These are phyloP conservation scores for Ogataea parapolymorpha DNA, from an alignment of 805 yeast species.

Conservation along the genomic window DNA sequence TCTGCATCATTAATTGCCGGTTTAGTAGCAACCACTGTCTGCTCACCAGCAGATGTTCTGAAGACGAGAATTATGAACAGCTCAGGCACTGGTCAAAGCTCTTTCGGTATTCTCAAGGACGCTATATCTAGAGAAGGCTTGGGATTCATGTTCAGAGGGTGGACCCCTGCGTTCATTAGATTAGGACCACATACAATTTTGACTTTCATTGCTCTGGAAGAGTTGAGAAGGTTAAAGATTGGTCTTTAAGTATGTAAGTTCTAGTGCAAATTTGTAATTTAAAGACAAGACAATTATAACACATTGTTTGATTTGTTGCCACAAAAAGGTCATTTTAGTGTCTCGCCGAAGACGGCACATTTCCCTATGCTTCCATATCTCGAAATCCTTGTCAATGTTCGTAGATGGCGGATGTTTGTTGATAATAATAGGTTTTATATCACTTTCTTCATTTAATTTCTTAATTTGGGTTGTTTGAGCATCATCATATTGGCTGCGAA, in stretches of 20 bases:
- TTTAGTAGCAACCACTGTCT: constrained; percentile 83
- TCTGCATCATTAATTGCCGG: constrained; percentile 79
- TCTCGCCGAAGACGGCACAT: background rate
- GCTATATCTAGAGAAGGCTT: constrained; percentile 71
- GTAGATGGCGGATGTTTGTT: too few relatives aligned
- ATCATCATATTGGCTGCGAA: too few relatives aligned
- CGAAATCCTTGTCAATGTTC: background rate
- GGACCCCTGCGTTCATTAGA: constrained; percentile 85
- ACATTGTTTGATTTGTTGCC: too few relatives aligned
- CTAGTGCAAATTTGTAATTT: background rate
- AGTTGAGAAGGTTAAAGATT: constrained; percentile 42
- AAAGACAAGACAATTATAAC: too few relatives aligned
- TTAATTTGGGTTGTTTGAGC: too few relatives aligned
- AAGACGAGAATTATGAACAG: constrained; percentile 86
- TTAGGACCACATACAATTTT: constrained; percentile 79
- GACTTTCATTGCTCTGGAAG: constrained; percentile 66
- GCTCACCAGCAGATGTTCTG: constrained; percentile 90
- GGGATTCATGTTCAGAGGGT: constrained; percentile 82
- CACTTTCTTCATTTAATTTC: too few relatives aligned
- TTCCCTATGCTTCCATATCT: background rate
- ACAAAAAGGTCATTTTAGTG: too few relatives aligned
- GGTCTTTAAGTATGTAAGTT: constrained; percentile 16
- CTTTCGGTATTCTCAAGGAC: constrained; percentile 45
- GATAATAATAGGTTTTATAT: too few relatives aligned
- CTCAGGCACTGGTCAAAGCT: constrained; percentile 43